Evolutionary conservation across 495 filamentous ascomycete genomes (phyloP), one percentile per base, ranked within the genome.

Genomic region (Letharia columbiana): DNA sequence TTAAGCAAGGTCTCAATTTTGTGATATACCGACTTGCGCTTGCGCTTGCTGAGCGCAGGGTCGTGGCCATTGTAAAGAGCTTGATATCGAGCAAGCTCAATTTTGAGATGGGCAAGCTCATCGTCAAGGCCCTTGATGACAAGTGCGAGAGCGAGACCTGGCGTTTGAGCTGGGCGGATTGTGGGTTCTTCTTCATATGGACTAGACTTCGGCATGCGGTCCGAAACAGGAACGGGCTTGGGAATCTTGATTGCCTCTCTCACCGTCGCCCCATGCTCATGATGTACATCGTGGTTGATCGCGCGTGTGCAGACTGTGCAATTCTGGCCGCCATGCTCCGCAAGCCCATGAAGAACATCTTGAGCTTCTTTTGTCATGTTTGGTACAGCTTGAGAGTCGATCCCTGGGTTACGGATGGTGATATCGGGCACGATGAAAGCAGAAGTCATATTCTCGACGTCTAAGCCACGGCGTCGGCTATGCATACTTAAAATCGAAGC

Each of bases 41-140:
- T 82, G 49, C 85, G 82, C 72, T 87, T 89, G 67, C 83, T 82
- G 40, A 91, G 73, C 28, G 88, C 83, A 37, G 86, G 83, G 72
- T 96, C 87, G 42, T 87, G 82, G 49, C 79, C 78, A 70, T 88
- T 84, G 75, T 91, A 92, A 1, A 79, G 72, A 1, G 74, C 77
- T 66, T 89, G 83, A 64, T 85, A 79, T 35, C 76, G 73, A 11
- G 79, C 74, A 9, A 90, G 80, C 63, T 88, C 81, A 73, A 88
- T 79, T 74, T 90, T 89, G 41, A 96, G 76, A 74, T 96, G 91
- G 3, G 83, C 80, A 59, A 94, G 82, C 72, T 98, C 95, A 75
- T 96, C 92, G 62, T 89, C 78, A 20, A 96, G 79, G 28, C 81
- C 82, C 74, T 94, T 91, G 71, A 96, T 84, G 5, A 94, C 89